Percentiles rank a stretch among this genome's conserved stretches.
Conservation (phyloP, 768 basidiomycete species). For the Suillus sp. region DNA sequence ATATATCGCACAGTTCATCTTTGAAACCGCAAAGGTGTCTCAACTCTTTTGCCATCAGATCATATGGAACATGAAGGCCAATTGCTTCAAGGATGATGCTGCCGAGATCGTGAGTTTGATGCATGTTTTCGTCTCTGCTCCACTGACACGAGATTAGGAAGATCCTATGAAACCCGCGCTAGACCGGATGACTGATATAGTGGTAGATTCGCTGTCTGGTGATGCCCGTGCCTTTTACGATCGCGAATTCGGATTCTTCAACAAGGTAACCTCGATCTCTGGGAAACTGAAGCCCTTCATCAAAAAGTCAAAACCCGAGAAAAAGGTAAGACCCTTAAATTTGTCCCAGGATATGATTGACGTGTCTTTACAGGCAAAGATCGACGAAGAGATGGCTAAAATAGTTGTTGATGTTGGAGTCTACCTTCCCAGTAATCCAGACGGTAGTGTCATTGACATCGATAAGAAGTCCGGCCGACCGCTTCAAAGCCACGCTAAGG, state of each 20-base stretch:
- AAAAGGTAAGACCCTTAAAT: conserved; percentile 62
- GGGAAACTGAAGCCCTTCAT: conserved; percentile 97
- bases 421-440: conserved; percentile 96
- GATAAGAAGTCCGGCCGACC: conserved; percentile 97
- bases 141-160: conserved; percentile 51
- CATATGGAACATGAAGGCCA: conserved; percentile 99
- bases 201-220: conserved; percentile 86
- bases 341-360: not conserved
- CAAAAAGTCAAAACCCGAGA: conserved; percentile 93
- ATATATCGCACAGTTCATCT: conserved; percentile 93
- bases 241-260: conserved; percentile 93
- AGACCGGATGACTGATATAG: conserved; percentile 79
- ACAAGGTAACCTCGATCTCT: conserved; percentile 96
- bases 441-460: conserved; percentile 94
- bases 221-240: conserved; percentile 89
- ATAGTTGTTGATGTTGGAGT: conserved; percentile 93
- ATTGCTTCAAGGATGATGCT: conserved; percentile 89
- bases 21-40: conserved; percentile 96
- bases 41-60: conserved; percentile 99
- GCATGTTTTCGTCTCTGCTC: not conserved
- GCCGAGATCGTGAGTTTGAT: conserved; percentile 69
- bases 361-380: conserved; percentile 72
- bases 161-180: conserved; percentile 96
- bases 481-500: conserved; percentile 97
- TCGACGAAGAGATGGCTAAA: conserved; percentile 99